These are phyloP conservation scores for Ophiocytium majus DNA, from an alignment of 352 stramenopile species.

Conservation along the genomic window DNA sequence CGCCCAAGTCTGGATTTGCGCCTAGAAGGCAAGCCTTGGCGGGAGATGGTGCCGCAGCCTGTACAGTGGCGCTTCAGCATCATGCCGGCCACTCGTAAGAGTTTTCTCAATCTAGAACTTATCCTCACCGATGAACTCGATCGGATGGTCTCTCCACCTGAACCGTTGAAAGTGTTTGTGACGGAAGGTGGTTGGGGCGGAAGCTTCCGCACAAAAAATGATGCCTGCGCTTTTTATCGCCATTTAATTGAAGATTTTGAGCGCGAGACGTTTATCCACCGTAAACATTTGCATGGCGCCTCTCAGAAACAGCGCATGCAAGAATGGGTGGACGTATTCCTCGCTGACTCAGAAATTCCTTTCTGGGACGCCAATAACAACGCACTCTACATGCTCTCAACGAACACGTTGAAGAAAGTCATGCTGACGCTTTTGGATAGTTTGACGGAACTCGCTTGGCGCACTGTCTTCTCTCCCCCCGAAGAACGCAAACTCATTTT, in stretches of 20 bases:
- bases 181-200: background rate
- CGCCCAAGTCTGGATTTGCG: background rate
- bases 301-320: background rate
- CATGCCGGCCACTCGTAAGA: background rate
- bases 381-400: background rate
- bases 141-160: background rate
- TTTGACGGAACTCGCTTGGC: background rate
- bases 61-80: background rate
- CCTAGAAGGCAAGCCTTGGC: background rate
- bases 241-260: constrained; percentile 11
- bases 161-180: background rate
- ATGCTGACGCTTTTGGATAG: background rate
- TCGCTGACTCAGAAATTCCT: background rate
- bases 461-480: background rate
- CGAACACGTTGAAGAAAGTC: background rate
- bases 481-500: constrained; percentile 9
- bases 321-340: background rate
- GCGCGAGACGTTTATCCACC: background rate
- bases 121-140: background rate
- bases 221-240: background rate
- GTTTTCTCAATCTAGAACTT: constrained; percentile 12
- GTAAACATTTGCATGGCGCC: background rate
- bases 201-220: constrained; percentile 13
- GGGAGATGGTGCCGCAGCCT: background rate
- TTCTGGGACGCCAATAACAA: background rate